phyloP scores from a whole-genome alignment of 169 alveolate genomes.

The Eimeria maxima region DNA sequence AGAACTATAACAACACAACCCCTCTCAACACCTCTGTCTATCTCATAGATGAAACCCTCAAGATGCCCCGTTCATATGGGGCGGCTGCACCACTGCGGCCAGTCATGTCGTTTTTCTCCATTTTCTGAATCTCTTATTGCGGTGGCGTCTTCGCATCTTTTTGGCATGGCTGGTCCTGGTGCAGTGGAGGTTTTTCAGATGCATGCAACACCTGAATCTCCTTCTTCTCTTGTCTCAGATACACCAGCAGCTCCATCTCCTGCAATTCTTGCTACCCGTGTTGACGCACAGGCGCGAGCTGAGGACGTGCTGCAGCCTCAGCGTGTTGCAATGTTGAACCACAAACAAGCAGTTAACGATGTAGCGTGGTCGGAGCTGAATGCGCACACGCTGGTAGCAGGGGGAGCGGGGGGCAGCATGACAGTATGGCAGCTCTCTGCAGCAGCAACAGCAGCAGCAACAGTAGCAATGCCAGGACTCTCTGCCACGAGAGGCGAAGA shows the following conservation, averaged over 20 bases:
- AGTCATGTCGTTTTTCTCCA: slow-evolving; percentile 79
- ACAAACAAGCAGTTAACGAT: slow-evolving; percentile 12
- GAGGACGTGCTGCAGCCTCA: slow-evolving; percentile 15
- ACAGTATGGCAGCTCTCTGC: slow-evolving; percentile 7
- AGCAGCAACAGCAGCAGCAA: background rate
- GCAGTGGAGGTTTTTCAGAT: background rate
- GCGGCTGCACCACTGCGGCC: slow-evolving; percentile 75
- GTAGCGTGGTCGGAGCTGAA: slow-evolving; percentile 54
- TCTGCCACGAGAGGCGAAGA: background rate
- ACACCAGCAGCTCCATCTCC: background rate
- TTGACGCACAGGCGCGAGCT: background rate
- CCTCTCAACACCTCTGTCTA: no score
- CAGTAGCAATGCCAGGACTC: background rate
- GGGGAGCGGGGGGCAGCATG: slow-evolving; percentile 9
- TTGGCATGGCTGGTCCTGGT: slow-evolving; percentile 82
- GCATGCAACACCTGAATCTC: background rate
- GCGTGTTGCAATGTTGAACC: background rate
- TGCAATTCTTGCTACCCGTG: background rate
- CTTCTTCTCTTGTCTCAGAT: background rate
- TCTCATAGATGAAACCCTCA: background rate
- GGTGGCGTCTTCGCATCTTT: slow-evolving; percentile 80
- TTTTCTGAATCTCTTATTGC: slow-evolving; percentile 62
- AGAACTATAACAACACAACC: no score
- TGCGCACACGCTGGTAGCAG: slow-evolving; percentile 31
- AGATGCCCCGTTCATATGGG: background rate